phyloP scores from a whole-genome alignment of 495 filamentous ascomycete genomes.

The Penicillium parvum region DNA sequence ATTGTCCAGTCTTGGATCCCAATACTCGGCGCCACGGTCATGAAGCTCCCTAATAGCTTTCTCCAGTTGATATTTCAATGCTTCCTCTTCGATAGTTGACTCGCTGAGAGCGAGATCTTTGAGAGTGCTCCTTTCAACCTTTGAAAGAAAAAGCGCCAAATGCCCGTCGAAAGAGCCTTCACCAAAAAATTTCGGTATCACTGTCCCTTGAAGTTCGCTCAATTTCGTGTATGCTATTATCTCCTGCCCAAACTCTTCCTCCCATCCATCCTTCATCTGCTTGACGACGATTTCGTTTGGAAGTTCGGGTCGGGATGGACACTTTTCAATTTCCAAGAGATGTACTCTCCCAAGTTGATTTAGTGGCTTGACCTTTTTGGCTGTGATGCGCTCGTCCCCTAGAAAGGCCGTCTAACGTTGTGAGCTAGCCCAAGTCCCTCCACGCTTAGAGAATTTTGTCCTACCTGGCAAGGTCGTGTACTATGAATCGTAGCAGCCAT shows the following conservation, averaged over 20 bases:
- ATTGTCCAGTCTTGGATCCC: slow-evolving; percentile 2
- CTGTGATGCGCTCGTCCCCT: not conserved
- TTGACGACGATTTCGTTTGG: slow-evolving; percentile 4
- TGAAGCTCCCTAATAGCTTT: not conserved
- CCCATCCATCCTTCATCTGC: slow-evolving; percentile 1
- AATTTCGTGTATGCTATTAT: slow-evolving; percentile 4
- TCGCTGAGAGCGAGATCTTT: slow-evolving; percentile 1
- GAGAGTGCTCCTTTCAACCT: slow-evolving; percentile 5
- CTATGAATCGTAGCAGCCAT: too few species aligned
- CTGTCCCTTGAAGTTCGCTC: slow-evolving; percentile 3
- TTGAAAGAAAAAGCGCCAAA: slow-evolving; percentile 4
- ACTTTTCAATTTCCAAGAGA: not conserved
- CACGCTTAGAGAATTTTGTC: too few species aligned
- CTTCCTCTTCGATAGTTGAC: not conserved
- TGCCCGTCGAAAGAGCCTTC: not conserved
- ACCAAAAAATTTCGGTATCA: slow-evolving; percentile 4
- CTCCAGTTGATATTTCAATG: not conserved
- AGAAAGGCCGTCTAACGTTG: not conserved
- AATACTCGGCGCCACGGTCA: slow-evolving; percentile 3
- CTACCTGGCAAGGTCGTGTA: too few species aligned
- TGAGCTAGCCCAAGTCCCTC: too few species aligned
- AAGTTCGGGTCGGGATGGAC: not conserved
- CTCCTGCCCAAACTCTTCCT: slow-evolving; percentile 3
- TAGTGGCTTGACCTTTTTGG: not conserved
- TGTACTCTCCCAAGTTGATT: not conserved